Percentiles rank a stretch among this genome's conserved stretches.
phyloP scores from a whole-genome alignment of 768 basidiomycete species.

The Termitomyces sp. region DNA sequence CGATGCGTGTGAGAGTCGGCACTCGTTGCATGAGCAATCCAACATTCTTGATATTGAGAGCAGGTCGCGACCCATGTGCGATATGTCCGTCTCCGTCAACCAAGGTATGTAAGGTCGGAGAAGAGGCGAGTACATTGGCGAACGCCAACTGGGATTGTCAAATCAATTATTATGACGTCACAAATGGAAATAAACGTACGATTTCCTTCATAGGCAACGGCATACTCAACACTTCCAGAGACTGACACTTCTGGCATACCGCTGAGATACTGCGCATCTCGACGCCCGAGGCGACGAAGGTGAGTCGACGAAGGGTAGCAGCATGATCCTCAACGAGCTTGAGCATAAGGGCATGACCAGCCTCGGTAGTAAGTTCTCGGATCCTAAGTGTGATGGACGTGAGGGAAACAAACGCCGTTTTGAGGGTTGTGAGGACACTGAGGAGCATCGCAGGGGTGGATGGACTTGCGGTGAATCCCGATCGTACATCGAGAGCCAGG shows the following conservation, averaged over 20 bases:
- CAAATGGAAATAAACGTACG: constrained; percentile 27
- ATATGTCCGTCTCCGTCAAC: constrained; percentile 45
- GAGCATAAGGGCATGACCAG: constrained; percentile 39
- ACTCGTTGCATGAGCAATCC: constrained; percentile 40
- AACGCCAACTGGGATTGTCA: constrained; percentile 29
- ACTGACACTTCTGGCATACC: constrained; percentile 41
- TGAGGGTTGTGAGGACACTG: constrained; percentile 32
- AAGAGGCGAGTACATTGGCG: constrained; percentile 32
- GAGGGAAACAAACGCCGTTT: constrained; percentile 30
- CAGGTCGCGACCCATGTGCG: constrained; percentile 36
- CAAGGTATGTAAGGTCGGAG: constrained; percentile 40
- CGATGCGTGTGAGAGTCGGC: constrained; percentile 41
- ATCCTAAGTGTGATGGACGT: constrained; percentile 43
- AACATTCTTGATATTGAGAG: constrained; percentile 37
- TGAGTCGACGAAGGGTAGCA: constrained; percentile 39
- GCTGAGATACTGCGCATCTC: constrained; percentile 35
- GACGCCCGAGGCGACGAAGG: constrained; percentile 47
- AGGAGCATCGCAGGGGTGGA: constrained; percentile 25
- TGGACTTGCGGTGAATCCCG: constrained; percentile 25
- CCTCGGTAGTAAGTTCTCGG: constrained; percentile 33
- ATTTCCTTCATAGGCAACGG: constrained; percentile 51
- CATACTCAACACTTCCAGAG: constrained; percentile 50
- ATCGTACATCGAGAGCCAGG: constrained; percentile 24
- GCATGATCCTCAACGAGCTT: constrained; percentile 42
- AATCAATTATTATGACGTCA: not conserved